Conservation (phyloP, 495 filamentous ascomycete species). For the Penicillium macrosclerotiorum region DNA sequence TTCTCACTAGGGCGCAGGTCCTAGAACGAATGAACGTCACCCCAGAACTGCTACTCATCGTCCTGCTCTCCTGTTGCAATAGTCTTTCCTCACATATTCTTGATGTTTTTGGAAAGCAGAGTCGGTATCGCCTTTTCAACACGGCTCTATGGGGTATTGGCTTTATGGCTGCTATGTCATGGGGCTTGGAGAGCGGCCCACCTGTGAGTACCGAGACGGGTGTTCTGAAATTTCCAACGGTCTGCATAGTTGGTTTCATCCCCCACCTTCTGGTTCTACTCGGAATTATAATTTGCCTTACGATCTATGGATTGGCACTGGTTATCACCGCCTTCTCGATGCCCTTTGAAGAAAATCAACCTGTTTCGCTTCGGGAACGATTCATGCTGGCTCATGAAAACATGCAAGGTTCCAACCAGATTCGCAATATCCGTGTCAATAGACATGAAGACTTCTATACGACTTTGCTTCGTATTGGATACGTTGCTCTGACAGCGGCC, state of each 20-base stretch:
- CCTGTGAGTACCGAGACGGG: slow-evolving; percentile 40
- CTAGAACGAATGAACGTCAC: slow-evolving; percentile 72
- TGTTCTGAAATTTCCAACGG: slow-evolving; percentile 80
- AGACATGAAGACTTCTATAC: slow-evolving; percentile 95
- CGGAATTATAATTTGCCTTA: slow-evolving; percentile 70
- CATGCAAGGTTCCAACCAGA: slow-evolving; percentile 85
- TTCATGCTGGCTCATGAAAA: slow-evolving; percentile 72
- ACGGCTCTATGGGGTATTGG: slow-evolving; percentile 86
- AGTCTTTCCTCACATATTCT: slow-evolving; percentile 83
- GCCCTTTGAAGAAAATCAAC: slow-evolving; percentile 37
- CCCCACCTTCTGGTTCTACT: slow-evolving; percentile 81
- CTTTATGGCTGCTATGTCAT: slow-evolving; percentile 78
- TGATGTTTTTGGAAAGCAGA: slow-evolving; percentile 74
- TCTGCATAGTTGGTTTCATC: slow-evolving; percentile 92
- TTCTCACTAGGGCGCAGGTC: slow-evolving; percentile 41
- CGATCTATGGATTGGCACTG: slow-evolving; percentile 76
- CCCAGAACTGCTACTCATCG: slow-evolving; percentile 83
- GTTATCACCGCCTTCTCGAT: slow-evolving; percentile 71
- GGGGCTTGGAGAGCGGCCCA: slow-evolving; percentile 64
- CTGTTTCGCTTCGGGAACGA: slow-evolving; percentile 50
- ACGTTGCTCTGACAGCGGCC: slow-evolving; percentile 82
- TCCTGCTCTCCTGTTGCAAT: slow-evolving; percentile 82
- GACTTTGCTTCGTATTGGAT: slow-evolving; percentile 79
- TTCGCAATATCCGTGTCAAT: slow-evolving; percentile 73
- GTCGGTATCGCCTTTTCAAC: slow-evolving; percentile 72